Conservation (phyloP, 805 yeast species). For the Debaryomyces prosopidis region DNA sequence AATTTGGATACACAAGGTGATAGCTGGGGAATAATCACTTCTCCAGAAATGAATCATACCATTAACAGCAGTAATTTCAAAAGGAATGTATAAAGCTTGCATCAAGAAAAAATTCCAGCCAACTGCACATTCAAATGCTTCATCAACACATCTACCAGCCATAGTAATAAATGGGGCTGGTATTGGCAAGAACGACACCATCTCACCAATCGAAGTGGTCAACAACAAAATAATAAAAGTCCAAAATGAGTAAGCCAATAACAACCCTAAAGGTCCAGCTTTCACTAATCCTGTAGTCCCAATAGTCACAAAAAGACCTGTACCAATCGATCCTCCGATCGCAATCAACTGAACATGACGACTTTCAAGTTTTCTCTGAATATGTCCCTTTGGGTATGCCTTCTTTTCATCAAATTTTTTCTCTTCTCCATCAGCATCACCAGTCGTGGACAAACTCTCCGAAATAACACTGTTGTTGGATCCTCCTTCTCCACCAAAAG, state of each 20-base stretch:
- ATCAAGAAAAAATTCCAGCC: conserved; percentile 40
- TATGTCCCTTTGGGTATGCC: not conserved
- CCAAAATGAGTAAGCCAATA: conserved; percentile 34
- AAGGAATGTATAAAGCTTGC: conserved; percentile 48
- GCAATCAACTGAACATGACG: conserved; percentile 13
- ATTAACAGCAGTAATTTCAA: conserved; percentile 50
- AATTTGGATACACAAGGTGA: conserved; percentile 44
- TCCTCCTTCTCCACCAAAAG: not conserved
- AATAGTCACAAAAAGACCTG: conserved; percentile 38
- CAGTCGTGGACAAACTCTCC: not conserved
- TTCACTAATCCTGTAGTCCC: conserved; percentile 28
- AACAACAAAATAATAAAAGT: conserved; percentile 30
- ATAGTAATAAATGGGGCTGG: conserved; percentile 36
- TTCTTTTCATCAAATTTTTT: not conserved
- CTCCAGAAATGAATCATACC: conserved; percentile 57
- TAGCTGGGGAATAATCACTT: conserved; percentile 49
- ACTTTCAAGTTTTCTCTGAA: conserved; percentile 9
- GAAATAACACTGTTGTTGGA: not conserved
- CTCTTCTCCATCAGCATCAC: not conserved
- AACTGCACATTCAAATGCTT: conserved; percentile 34
- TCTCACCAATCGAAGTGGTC: conserved; percentile 38
- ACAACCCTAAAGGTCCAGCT: conserved; percentile 38
- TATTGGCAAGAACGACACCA: conserved; percentile 38
- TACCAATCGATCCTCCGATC: conserved; percentile 12
- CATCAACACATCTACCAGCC: conserved; percentile 40